These are phyloP conservation scores for Limonium bicolor DNA, from an alignment of 148 eudicot species.

Conservation along the genomic window DNA sequence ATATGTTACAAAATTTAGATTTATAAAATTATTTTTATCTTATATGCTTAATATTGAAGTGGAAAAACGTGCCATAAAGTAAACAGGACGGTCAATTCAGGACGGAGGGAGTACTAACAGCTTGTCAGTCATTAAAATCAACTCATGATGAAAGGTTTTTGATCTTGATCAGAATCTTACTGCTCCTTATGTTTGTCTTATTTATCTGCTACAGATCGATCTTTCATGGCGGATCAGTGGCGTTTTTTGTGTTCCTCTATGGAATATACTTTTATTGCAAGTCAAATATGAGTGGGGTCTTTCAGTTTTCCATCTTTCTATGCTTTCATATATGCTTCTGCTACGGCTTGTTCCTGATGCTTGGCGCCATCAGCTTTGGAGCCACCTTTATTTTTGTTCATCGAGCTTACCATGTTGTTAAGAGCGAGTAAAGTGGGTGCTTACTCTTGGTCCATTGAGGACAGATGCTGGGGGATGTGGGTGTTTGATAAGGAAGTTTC, in stretches of 20 bases:
- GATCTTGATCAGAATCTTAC: too few species aligned
- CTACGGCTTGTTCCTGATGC: conserved; percentile 70
- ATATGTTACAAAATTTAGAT: too few species aligned
- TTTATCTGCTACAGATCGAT: conserved; percentile 42
- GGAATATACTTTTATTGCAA: conserved; percentile 36
- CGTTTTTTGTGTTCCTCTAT: conserved; percentile 51
- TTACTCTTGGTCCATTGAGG: too few species aligned
- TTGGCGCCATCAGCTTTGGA: conserved; percentile 49
- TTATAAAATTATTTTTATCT: background rate
- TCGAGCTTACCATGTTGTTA: conserved; percentile 38
- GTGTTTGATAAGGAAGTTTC: too few species aligned
- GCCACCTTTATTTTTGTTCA: conserved; percentile 46
- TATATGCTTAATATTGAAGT: background rate
- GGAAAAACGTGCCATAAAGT: too few species aligned
- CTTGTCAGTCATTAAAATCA: too few species aligned
- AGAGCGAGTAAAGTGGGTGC: conserved; percentile 39
- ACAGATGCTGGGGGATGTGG: too few species aligned
- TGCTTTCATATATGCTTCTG: conserved; percentile 56
- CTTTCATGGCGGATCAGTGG: conserved; percentile 56
- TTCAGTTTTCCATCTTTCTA: conserved; percentile 57
- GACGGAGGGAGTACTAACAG: too few species aligned
- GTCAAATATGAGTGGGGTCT: conserved; percentile 57
- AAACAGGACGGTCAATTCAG: too few species aligned
- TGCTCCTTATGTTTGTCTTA: background rate
- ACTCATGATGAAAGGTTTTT: too few species aligned